These are phyloP conservation scores for Stephanodiscus triporus DNA, from an alignment of 108 stramenopile genomes.

Conservation along the genomic window DNA sequence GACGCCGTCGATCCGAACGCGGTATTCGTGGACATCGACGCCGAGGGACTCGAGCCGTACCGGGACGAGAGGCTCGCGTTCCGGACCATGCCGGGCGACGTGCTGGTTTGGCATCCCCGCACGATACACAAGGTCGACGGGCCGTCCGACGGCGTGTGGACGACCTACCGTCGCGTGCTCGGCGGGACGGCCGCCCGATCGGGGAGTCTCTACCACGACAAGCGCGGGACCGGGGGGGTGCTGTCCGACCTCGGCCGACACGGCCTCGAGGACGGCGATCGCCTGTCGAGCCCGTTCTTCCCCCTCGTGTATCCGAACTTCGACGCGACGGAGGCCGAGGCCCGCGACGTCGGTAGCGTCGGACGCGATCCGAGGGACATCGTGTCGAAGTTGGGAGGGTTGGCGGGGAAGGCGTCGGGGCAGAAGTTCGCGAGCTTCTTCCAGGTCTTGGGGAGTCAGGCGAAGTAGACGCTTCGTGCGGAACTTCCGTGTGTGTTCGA, in stretches of 20 bases:
- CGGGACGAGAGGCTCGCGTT: slow-evolving; percentile 68
- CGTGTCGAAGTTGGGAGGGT: slow-evolving; percentile 75
- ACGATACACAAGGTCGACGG: slow-evolving; percentile 95
- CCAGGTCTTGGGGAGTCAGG: slow-evolving; percentile 79
- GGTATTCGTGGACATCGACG: slow-evolving; percentile 90
- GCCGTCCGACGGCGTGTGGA: slow-evolving; percentile 88
- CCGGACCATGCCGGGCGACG: slow-evolving; percentile 89
- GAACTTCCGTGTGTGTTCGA: too few species aligned
- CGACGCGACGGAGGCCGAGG: slow-evolving; percentile 60
- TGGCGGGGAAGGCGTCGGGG: slow-evolving; percentile 84
- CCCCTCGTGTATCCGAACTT: slow-evolving; percentile 84
- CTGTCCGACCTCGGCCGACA: slow-evolving; percentile 88
- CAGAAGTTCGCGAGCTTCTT: slow-evolving; percentile 86
- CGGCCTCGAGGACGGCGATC: slow-evolving; percentile 70
- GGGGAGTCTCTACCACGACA: slow-evolving; percentile 78
- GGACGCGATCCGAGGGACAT: slow-evolving; percentile 82
- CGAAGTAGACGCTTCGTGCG: too few species aligned
- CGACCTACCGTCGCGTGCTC: slow-evolving; percentile 83
- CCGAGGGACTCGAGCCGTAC: slow-evolving; percentile 80
- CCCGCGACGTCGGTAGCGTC: slow-evolving; percentile 74
- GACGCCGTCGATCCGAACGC: slow-evolving; percentile 71
- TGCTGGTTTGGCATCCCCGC: slow-evolving; percentile 93
- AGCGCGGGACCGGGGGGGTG: slow-evolving; percentile 85
- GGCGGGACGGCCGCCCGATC: slow-evolving; percentile 88
- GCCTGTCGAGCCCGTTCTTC: slow-evolving; percentile 78